A percentile compares a stretch with the other conserved stretches of the same genome.
Conservation (phyloP, 2,329 filamentous ascomycete genomes). For the Fusarium coicis region DNA sequence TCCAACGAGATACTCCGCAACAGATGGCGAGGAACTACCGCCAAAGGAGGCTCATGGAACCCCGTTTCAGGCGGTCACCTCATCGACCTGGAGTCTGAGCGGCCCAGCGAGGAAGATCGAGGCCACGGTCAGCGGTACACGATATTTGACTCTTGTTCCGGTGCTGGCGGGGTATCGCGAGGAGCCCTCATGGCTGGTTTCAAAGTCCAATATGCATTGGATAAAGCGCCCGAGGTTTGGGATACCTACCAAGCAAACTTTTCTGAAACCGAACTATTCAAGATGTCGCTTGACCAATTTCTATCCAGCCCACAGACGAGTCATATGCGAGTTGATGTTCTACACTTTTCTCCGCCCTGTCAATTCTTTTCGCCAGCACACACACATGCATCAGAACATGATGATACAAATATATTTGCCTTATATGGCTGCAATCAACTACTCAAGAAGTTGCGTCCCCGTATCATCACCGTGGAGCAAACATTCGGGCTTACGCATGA, state of each 20-base stretch:
- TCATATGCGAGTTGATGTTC: slow-evolving; percentile 67
- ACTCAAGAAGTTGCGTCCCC: slow-evolving; percentile 68
- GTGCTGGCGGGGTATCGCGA: slow-evolving; percentile 75
- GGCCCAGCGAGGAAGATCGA: not conserved
- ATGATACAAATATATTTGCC: slow-evolving; percentile 75
- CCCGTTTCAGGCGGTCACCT: slow-evolving; percentile 3
- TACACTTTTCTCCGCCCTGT: slow-evolving; percentile 82
- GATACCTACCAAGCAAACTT: slow-evolving; percentile 71
- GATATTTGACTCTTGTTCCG: slow-evolving; percentile 77
- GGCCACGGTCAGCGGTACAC: slow-evolving; percentile 64
- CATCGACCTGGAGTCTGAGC: slow-evolving; percentile 41
- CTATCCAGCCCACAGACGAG: slow-evolving; percentile 48
- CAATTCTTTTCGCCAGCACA: slow-evolving; percentile 80
- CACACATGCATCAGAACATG: slow-evolving; percentile 72
- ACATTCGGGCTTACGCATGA: slow-evolving; percentile 73
- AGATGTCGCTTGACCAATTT: slow-evolving; percentile 61
- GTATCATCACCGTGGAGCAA: slow-evolving; percentile 82
- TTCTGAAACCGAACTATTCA: slow-evolving; percentile 58
- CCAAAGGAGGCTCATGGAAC: slow-evolving; percentile 49
- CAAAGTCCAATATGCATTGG: slow-evolving; percentile 69
- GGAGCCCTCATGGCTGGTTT: slow-evolving; percentile 71
- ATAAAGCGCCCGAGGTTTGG: slow-evolving; percentile 67
- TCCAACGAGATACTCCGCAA: slow-evolving; percentile 48
- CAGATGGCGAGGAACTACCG: slow-evolving; percentile 46
- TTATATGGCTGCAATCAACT: slow-evolving; percentile 65